Evolutionary conservation across 1,139 yeast genomes (phyloP), one percentile per base, ranked within the genome.

Genomic region (Pneumocystis jirovecii): DNA sequence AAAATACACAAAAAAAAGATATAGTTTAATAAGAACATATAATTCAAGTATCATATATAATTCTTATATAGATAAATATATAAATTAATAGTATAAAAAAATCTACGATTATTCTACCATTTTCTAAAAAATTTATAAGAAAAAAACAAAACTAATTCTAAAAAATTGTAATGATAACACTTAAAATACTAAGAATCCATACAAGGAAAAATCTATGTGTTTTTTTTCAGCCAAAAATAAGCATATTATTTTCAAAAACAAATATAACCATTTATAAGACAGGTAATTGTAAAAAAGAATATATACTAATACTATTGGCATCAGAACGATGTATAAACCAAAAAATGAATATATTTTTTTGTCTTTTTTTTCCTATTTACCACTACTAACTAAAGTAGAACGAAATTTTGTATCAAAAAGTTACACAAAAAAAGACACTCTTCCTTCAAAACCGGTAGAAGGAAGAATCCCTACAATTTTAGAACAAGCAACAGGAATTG

Each of bases 401-500:
- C 2, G 34, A 25, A 25, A 25, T 25, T 50, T 50, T 50, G 12
- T 25, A 50, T 25, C 34, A 50, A 50, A 50, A 50, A 50, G 57
- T 50, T 50, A 50, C 25, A 6, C 12, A 25, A 50, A 50, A 17
- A 50, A 50, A 25, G 34, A 50, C 25, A 15, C 12, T 25, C 6
- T 12, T 50, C 19, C 44, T 40, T 12, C 17, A 29, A 50, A 50
- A 25, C 57, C 34, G 5, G 57, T 50, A 15, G 57, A 50, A 25
- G 96, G 95, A 73, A 82, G 86, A 67, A 85, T 93, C 73, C 97
- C 98, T 76, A 84, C 96, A 68, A 96, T 91, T 77, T 76, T 88
- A 73, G 97, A 93, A 74, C 97, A 91, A 81, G 91, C 97, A 73
- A 95, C 98, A 66, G 98, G 98, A 87, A 82, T 93, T 76, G 97